phyloP scores from a whole-genome alignment of 768 basidiomycete species.

The Mycena rebaudengoi region DNA sequence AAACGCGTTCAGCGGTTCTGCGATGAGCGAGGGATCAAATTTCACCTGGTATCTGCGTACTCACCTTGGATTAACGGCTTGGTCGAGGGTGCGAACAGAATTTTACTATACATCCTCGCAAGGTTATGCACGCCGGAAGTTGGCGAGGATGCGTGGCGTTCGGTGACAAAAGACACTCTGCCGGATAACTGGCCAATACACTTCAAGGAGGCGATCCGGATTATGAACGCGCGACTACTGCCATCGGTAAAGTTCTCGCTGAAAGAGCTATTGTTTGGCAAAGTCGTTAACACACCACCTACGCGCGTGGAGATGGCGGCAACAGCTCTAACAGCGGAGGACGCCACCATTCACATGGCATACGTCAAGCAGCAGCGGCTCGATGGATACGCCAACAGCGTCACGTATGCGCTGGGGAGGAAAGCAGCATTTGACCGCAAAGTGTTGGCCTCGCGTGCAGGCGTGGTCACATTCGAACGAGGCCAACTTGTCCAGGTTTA shows the following conservation, averaged over 20 bases:
- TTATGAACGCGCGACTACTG: conserved; percentile 30
- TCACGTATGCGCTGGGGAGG: conserved; percentile 29
- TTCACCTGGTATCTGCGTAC: conserved; percentile 22
- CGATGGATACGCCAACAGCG: conserved; percentile 33
- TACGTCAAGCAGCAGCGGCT: conserved; percentile 33
- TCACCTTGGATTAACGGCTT: conserved; percentile 38
- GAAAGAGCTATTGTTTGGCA: conserved; percentile 41
- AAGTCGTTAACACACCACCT: conserved; percentile 36
- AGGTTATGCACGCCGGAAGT: conserved; percentile 27
- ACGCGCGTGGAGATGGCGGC: conserved; percentile 11
- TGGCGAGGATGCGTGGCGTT: conserved; percentile 10
- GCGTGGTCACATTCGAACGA: conserved; percentile 32
- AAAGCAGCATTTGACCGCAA: conserved; percentile 37
- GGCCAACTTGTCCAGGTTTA: conserved; percentile 42
- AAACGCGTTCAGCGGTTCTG: neutral
- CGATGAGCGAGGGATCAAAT: neutral
- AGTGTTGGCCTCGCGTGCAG: conserved; percentile 13
- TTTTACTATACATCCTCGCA: conserved; percentile 25
- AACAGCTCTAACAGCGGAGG: neutral
- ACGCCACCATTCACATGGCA: conserved; percentile 3
- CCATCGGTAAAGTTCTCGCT: conserved; percentile 19
- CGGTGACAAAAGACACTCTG: conserved; percentile 10
- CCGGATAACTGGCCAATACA: conserved; percentile 30
- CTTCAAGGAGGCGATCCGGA: conserved; percentile 19
- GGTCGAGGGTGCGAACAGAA: conserved; percentile 31